Conservation (phyloP, 78 protist genomes). For the Monosiga brevicollis region DNA sequence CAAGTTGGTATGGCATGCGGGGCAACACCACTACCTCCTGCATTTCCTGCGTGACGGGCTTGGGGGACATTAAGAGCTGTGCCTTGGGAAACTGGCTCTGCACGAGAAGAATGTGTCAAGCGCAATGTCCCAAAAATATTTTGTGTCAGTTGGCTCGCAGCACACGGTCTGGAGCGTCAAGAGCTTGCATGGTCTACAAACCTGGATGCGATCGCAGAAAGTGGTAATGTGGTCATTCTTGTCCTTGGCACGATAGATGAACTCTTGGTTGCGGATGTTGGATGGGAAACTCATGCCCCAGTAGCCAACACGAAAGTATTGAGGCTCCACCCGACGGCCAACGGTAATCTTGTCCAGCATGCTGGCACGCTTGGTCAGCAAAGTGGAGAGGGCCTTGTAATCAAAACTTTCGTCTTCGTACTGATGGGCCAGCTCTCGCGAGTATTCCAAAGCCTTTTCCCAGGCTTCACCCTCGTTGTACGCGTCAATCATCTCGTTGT, state of each 20-base stretch:
- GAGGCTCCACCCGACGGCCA: background rate
- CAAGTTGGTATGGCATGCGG: too few relatives aligned
- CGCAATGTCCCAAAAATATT: too few relatives aligned
- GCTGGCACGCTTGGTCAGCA: background rate
- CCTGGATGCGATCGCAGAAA: slow-evolving; percentile 37
- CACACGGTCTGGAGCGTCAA: too few relatives aligned
- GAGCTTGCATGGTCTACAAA: too few relatives aligned
- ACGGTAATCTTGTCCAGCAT: background rate
- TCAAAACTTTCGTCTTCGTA: slow-evolving; percentile 39
- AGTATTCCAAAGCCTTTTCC: slow-evolving; percentile 48
- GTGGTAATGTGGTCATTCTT: slow-evolving; percentile 47
- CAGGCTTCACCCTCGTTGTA: slow-evolving; percentile 62
- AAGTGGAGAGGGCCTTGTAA: slow-evolving; percentile 30
- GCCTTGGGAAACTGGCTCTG: slow-evolving; percentile 49
- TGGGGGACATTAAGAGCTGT: slow-evolving; percentile 29
- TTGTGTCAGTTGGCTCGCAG: too few relatives aligned
- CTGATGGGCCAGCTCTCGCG: slow-evolving; percentile 21
- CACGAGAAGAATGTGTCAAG: too few relatives aligned
- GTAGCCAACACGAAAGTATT: slow-evolving; percentile 64
- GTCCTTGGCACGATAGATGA: slow-evolving; percentile 42
- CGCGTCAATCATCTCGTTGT: slow-evolving; percentile 26
- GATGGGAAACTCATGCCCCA: slow-evolving; percentile 55
- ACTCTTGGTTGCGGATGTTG: slow-evolving; percentile 37
- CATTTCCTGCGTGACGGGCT: slow-evolving; percentile 30
- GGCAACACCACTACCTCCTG: too few relatives aligned